Base-by-base conservation (phyloP, 2,329 filamentous ascomycete species). In the Neofusicoccum umdonicola region DNA sequence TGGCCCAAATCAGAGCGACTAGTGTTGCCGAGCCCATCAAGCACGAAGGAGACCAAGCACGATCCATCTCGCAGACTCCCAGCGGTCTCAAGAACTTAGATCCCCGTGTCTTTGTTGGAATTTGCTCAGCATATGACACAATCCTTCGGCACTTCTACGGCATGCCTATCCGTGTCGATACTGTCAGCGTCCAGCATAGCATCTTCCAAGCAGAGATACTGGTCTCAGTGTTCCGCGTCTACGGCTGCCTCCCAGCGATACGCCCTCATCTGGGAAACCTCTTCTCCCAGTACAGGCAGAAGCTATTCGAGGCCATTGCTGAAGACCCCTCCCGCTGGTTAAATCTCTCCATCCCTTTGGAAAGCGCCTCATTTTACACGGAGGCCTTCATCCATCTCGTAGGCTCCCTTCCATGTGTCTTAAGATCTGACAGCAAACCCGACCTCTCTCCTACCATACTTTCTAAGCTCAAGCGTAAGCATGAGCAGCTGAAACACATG, bases 321-420 rank as follows among this genome's bases (percentile, higher is more conserved):
- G 37, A 58, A n/a, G 71, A 76, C 19, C 71, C 77, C 0, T 62
- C 69, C 6, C 71, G 72, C 19, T 79, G 74, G 71, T 68, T 78
- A 0, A 65, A 70, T 1, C 65, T 79, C n/a, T 68, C 71, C 0
- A 60, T 73, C 1, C 47, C 68, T 1, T 66, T 79, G 2, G 56
- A 75, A 34, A 72, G 71, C 57, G 56, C 62, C 1, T 56, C 64
- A 1, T 72, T 79, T 12, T 79, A 75, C 66, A 72, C 72, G 5
- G 78, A 79, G 57, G 70, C 74, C 13, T 68, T 77, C 1, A 71
- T 77, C 17, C 76, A 80, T 65, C 63, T 79, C 7, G 69, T 71
- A 4, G 51, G 35, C 17, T 56, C 51, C 2, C 19, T 41, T 3
- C n/a, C 13, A 5, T 31, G 11, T 7, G 5, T 12, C 19, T 2